Evolutionary conservation across 208 protist species (phyloP), one percentile per base, ranked within the genome.

Genomic region (Wallacemonas sp.): DNA sequence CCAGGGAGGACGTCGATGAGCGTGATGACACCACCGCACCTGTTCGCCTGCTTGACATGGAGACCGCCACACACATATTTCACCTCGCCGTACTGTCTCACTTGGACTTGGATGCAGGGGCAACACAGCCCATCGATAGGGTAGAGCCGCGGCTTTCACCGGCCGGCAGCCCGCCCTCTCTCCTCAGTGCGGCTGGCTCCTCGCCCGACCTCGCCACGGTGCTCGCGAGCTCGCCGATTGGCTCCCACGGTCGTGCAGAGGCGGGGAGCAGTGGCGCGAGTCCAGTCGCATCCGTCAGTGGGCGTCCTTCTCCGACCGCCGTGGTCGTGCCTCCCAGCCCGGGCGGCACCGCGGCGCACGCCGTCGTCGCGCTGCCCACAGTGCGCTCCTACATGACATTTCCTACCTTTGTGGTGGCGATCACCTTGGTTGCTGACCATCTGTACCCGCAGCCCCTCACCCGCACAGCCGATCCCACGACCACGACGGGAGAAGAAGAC

Each of bases 311-410:
- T 41, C 36, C 36, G 36, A 14, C 36, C 36, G 36, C 36, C 9
- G 36, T 41, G 36, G 36, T 41, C 14, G 36, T 41, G n/a, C 36
- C 36, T 41, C 9, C 36, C 36, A 41, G 14, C 36, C 6, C 9
- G 9, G 14, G 14, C 36, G 36, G 36, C 36, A 41, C 6, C 36
- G 36, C 41, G 38, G 2, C 30, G 38, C 6, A 8, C 4, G 26
- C 15, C 24, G 8, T 33, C 15, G 58, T 49, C 24, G 9, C 58
- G 19, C 9, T 82, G 28, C 80, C 80, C 1, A 70, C 65, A 8
- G 68, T 81, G 31, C 70, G 75, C 22, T 77, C 67, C 33, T 76
- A 80, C 54, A 80, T 95, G 72, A 88, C 72, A 21, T 93, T 80
- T 60, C 56, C 84, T 56, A 81, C 84, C 62, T 95, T 93, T 49